phyloP scores from a whole-genome alignment of 108 stramenopile genomes.

The Cyclostephanos invisitatus region DNA sequence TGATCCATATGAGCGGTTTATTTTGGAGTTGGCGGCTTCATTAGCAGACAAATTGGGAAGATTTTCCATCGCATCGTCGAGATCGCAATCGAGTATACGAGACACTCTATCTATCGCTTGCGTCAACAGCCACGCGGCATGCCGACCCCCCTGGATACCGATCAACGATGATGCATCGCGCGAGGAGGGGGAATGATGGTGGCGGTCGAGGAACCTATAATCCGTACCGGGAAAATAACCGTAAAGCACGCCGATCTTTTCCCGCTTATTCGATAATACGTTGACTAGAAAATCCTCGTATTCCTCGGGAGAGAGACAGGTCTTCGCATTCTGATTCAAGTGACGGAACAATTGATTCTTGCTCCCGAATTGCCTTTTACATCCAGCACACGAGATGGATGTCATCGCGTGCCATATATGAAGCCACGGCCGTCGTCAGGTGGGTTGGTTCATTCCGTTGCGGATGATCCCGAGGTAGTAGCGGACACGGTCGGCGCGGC shows the following conservation, averaged over 20 bases:
- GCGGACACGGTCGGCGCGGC: too few species aligned
- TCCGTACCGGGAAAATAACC: conserved; percentile 64
- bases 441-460: too few species aligned
- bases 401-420: conserved; percentile 2
- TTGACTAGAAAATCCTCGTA: conserved; percentile 51
- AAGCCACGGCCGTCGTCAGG: too few species aligned
- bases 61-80: conserved; percentile 14
- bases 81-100: conserved; percentile 21
- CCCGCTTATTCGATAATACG: conserved; percentile 37
- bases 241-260: conserved; percentile 70
- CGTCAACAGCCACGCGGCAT: conserved; percentile 63
- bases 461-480: too few species aligned
- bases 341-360: conserved; percentile 75
- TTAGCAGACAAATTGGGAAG: conserved; percentile 10
- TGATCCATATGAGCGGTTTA: conserved; percentile 76
- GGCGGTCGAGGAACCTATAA: conserved; percentile 18
- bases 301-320: conserved; percentile 63
- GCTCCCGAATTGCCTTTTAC: conserved; percentile 55
- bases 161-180: neutral
- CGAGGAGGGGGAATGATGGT: neutral
- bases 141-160: conserved; percentile 34
- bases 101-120: conserved; percentile 53
- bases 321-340: conserved; percentile 58
- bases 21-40: conserved; percentile 30
- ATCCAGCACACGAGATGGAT: conserved; percentile 58